Evolutionary conservation across 306 rosid genomes (phyloP).

Genomic region (Begonia peltatifolia): DNA sequence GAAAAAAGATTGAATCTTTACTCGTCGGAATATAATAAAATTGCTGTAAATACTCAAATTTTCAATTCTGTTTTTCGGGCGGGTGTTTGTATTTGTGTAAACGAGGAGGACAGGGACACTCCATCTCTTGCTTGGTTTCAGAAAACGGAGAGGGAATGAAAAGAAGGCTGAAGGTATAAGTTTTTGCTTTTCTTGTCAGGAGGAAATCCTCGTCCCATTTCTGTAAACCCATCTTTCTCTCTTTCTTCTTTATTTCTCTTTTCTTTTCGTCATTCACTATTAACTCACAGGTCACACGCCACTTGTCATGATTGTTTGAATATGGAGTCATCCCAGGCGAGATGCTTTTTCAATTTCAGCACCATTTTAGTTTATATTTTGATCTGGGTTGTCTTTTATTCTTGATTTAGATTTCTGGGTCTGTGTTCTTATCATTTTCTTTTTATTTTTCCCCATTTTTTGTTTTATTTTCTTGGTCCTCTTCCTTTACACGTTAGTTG

Average conservation of each 20-base stretch:
- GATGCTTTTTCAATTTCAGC: not conserved
- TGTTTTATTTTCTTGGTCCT: no score
- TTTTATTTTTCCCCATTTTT: not conserved
- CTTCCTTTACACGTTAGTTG: no score
- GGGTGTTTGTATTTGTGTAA: not conserved
- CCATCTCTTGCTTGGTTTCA: constrained; percentile 49
- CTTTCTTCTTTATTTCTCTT: constrained; percentile 2
- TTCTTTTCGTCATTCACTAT: not conserved
- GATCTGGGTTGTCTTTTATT: constrained; percentile 1
- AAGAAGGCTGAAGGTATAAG: constrained; percentile 11
- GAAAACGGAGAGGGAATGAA: constrained; percentile 10
- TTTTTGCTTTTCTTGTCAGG: constrained; percentile 24
- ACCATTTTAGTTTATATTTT: constrained; percentile 7
- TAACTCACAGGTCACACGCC: not conserved
- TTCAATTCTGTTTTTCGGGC: not conserved
- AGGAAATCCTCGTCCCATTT: constrained; percentile 25
- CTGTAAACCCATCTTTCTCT: constrained; percentile 16
- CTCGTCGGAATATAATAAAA: not conserved
- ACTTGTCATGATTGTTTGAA: not conserved
- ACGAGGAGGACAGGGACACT: constrained; percentile 27
- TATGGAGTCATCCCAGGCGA: not conserved
- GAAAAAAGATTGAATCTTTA: not conserved
- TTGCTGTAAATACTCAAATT: not conserved
- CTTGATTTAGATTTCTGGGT: not conserved
- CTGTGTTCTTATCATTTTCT: no score